phyloP scores from a whole-genome alignment of 768 basidiomycete species.

The Clitopilus passeckerianus region DNA sequence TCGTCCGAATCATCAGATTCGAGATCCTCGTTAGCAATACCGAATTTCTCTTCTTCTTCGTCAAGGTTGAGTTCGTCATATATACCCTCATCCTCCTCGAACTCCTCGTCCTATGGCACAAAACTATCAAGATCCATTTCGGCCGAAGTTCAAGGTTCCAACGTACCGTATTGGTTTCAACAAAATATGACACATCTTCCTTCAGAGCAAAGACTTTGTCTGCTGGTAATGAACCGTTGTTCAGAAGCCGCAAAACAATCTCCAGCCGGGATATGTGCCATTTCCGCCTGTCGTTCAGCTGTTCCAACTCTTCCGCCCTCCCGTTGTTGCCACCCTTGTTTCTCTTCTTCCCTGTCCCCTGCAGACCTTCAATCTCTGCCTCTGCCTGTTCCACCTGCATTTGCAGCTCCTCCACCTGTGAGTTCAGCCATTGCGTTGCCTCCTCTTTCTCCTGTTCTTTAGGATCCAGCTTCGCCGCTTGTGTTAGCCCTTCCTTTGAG shows the following conservation, averaged over 20 bases:
- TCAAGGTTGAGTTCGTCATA: slow-evolving; percentile 98
- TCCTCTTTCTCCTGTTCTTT: slow-evolving; percentile 97
- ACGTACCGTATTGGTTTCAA: slow-evolving; percentile 91
- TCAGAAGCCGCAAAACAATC: slow-evolving; percentile 86
- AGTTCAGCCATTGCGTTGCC: slow-evolving; percentile 80
- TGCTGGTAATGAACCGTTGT: slow-evolving; percentile 84
- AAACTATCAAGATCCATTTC: slow-evolving; percentile 12
- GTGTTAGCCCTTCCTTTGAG: slow-evolving; percentile 96
- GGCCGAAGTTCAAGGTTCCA: slow-evolving; percentile 5
- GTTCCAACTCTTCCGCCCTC: slow-evolving; percentile 79
- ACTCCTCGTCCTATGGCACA: slow-evolving; percentile 80
- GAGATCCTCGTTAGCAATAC: slow-evolving; percentile 70
- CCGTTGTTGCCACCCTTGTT: slow-evolving; percentile 67
- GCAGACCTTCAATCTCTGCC: slow-evolving; percentile 88
- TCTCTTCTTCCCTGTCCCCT: slow-evolving; percentile 81
- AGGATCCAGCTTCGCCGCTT: slow-evolving; percentile 91
- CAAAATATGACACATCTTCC: slow-evolving; percentile 95
- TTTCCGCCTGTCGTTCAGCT: slow-evolving; percentile 86
- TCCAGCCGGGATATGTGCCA: slow-evolving; percentile 95
- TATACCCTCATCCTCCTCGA: slow-evolving; percentile 95
- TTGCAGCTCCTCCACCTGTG: slow-evolving; percentile 85
- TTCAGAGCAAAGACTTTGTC: slow-evolving; percentile 81
- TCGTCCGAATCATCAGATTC: slow-evolving; percentile 76
- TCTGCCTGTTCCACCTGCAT: slow-evolving; percentile 93
- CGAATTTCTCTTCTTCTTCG: slow-evolving; percentile 94